These are phyloP conservation scores for Globisporangium carolinianum DNA, from an alignment of 352 stramenopile genomes.

Conservation along the genomic window DNA sequence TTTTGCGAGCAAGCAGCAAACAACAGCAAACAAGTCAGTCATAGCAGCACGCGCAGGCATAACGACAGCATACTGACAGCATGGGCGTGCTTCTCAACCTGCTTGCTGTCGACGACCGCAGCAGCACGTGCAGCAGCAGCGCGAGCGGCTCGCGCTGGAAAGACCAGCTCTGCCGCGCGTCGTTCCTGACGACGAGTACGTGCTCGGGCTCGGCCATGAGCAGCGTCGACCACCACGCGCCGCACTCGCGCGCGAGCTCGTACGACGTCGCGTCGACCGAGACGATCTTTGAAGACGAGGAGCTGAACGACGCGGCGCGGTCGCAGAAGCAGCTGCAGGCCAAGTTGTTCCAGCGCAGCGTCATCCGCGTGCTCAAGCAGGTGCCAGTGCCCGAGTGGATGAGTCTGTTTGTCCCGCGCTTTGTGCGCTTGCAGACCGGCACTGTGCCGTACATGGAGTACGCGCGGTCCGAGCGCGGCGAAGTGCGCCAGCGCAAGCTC, in stretches of 20 bases:
- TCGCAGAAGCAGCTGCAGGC: constrained; percentile 40
- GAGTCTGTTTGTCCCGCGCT: constrained; percentile 65
- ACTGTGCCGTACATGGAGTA: constrained; percentile 65
- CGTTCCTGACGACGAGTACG: constrained; percentile 39
- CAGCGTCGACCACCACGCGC: constrained; percentile 6
- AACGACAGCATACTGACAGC: not conserved
- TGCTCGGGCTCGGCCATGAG: constrained; percentile 35
- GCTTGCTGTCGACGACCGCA: constrained; percentile 3
- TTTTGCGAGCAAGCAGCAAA: too few relatives aligned
- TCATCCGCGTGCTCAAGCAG: constrained; percentile 59
- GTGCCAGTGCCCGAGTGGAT: constrained; percentile 62
- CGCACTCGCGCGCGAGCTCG: constrained; percentile 10
- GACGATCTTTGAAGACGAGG: constrained; percentile 26
- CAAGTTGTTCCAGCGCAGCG: constrained; percentile 39
- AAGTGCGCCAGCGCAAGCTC: constrained; percentile 56
- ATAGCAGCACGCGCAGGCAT: not conserved
- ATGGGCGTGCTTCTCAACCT: constrained; percentile 9
- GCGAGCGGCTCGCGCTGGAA: constrained; percentile 3
- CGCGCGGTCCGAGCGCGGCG: constrained; percentile 37
- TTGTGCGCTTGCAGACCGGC: constrained; percentile 55
- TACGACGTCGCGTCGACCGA: constrained; percentile 23
- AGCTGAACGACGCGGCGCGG: constrained; percentile 11
- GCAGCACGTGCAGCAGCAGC: constrained; percentile 4
- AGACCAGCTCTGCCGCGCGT: constrained; percentile 26
- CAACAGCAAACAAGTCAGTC: too few relatives aligned